Conservation (phyloP, 176 grass and related monocot species). For the Canna indica region DNA sequence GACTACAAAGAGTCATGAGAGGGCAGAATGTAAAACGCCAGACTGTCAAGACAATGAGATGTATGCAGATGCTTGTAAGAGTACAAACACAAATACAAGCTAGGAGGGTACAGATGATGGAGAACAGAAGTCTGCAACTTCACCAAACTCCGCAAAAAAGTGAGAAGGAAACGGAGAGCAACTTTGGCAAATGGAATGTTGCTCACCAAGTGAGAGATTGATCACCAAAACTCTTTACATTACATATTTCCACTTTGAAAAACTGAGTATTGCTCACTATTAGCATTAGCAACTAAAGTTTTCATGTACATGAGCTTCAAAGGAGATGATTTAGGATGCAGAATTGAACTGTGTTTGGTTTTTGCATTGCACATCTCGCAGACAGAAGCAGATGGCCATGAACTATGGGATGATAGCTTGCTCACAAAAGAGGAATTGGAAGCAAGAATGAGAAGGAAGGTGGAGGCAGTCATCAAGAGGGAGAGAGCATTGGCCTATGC, state of each 20-base stretch:
- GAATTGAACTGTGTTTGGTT: neutral
- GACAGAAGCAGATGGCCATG: constrained; percentile 20
- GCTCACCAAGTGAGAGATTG: constrained; percentile 16
- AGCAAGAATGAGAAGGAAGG: constrained; percentile 51
- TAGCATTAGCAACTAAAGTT: neutral
- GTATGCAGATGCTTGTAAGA: constrained; percentile 81
- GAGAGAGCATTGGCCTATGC: constrained; percentile 84
- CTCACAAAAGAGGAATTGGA: constrained; percentile 52
- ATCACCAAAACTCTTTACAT: neutral
- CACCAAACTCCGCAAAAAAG: constrained; percentile 22
- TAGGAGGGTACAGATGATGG: constrained; percentile 74
- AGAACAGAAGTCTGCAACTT: constrained; percentile 43
- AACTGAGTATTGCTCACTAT: neutral
- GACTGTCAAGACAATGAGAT: constrained; percentile 67
- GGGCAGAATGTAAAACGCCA: constrained; percentile 64
- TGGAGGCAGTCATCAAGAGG: constrained; percentile 79
- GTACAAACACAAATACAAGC: constrained; percentile 67
- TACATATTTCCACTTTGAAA: neutral
- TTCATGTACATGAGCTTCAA: too few relatives aligned
- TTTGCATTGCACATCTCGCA: neutral
- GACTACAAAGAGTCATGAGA: constrained; percentile 65
- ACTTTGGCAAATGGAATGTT: constrained; percentile 22
- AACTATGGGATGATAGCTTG: constrained; percentile 52
- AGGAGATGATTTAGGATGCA: too few relatives aligned
- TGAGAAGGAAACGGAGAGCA: constrained; percentile 19